Base-by-base conservation (phyloP, 495 filamentous ascomycete species). In the Penicillium cosmopolitanum region DNA sequence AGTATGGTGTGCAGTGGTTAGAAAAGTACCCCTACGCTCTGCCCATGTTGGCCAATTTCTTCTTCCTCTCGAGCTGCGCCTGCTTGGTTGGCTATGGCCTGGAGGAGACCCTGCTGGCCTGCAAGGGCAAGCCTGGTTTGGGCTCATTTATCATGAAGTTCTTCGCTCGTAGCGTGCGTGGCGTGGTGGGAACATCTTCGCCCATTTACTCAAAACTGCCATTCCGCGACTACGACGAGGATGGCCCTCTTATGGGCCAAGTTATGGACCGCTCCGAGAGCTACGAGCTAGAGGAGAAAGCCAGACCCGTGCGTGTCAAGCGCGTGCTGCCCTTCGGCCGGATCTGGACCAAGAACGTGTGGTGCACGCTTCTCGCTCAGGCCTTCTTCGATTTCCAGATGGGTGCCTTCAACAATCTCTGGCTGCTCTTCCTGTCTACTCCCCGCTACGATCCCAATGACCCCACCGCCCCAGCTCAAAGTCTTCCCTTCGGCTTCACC, bases 351-450 rank as follows among this genome's bases (percentile, higher is more conserved):
- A 82, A 81, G 52, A 94, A 94, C 63, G 87, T 96, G 21, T 59
- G 85, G 63, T 80, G 73, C 61, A 92, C 90, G 2, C 76, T 95
- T 4, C 47, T 86, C 12, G 82, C 87, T 2, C 87, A 89, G 69
- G 87, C 82, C 46, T 81, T 92, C 61, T 81, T 95, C 55, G 85
- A 88, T 40, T 85, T 89, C 66, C 89, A 93, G 65, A 82, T 93
- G 71, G 89, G 77, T 58, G 90, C 90, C 44, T 95, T 93, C 80
- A 91, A 91, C 72, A 89, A 87, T 51, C 81, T 94, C 47, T 94
- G 89, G 90, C 89, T 90, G 59, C 81, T 91, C 56, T 94, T 93
- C 79, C 86, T 96, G 57, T 91, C 89, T 1, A 90, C 91, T 0
- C 88, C 91, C 0, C 89, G 90, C 35, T 87, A 86, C 62, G 81